A percentile compares a stretch with the other conserved stretches of the same genome.
phyloP scores from a whole-genome alignment of 1,284 basidiomycete genomes.

The Polyporus tsugae region DNA sequence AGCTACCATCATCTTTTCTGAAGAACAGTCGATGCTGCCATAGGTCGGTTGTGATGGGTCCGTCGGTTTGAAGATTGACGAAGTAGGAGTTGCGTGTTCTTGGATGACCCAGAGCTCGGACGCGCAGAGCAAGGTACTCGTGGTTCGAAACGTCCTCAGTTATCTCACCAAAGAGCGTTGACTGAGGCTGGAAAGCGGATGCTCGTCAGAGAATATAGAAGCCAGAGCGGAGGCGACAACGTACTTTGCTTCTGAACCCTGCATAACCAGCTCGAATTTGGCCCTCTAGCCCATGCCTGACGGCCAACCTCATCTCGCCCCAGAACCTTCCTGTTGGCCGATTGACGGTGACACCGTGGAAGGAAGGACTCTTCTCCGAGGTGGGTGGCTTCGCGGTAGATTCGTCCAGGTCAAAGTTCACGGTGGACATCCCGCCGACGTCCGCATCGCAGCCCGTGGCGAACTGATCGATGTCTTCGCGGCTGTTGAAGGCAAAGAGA shows the following conservation, averaged over 20 bases:
- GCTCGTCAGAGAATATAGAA: not conserved
- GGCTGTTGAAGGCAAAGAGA: constrained; percentile 69
- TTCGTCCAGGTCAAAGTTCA: constrained; percentile 69
- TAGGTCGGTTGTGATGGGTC: constrained; percentile 79
- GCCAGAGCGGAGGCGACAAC: constrained; percentile 27
- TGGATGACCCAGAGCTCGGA: constrained; percentile 76
- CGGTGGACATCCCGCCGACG: constrained; percentile 86
- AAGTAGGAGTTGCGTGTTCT: constrained; percentile 82
- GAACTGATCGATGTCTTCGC: constrained; percentile 64
- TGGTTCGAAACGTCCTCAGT: constrained; percentile 84
- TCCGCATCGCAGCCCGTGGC: constrained; percentile 85
- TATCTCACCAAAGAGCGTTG: constrained; percentile 85
- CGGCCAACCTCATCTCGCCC: constrained; percentile 76
- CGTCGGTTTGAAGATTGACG: constrained; percentile 89
- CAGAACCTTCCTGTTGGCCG: constrained; percentile 70
- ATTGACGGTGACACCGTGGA: constrained; percentile 38
- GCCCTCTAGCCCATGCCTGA: constrained; percentile 66
- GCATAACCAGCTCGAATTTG: constrained; percentile 81
- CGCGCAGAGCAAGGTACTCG: constrained; percentile 79
- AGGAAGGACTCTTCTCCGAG: constrained; percentile 47
- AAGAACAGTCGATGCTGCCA: constrained; percentile 93
- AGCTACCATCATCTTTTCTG: constrained; percentile 70
- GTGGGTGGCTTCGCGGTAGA: constrained; percentile 37
- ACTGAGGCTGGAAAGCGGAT: constrained; percentile 52
- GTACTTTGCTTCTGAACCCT: constrained; percentile 83